phyloP scores from a whole-genome alignment of 1,284 basidiomycete genomes.

The Cutaneotrichosporon dermatis region DNA sequence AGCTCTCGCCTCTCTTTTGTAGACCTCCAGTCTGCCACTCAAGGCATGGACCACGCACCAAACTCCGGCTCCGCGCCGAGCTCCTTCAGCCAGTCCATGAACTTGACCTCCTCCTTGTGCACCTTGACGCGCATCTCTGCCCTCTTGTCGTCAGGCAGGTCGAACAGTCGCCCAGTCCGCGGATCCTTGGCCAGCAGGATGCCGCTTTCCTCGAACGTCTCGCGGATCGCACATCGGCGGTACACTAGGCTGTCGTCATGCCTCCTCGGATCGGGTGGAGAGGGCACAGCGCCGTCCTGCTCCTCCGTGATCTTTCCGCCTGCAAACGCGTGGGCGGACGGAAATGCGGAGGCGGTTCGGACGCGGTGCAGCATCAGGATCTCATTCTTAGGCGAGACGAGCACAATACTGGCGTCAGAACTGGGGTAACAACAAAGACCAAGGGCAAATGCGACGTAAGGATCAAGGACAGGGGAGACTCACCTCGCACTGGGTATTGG shows the following conservation, averaged over 20 bases:
- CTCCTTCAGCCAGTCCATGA: conserved; percentile 13
- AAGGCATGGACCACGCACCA: background rate
- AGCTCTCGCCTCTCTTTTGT: too few relatives aligned
- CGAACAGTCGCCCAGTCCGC: background rate
- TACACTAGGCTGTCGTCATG: conserved; percentile 14
- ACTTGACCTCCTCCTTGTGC: conserved; percentile 14
- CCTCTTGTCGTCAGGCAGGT: background rate
- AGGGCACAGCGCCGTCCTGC: conserved; percentile 11
- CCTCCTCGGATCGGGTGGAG: background rate
- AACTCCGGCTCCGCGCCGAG: conserved; percentile 13
- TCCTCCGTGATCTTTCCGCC: conserved; percentile 14
- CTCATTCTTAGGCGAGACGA: conserved; percentile 15
- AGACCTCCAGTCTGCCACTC: too few relatives aligned
- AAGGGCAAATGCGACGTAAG: too few relatives aligned
- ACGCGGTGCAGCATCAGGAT: conserved; percentile 18
- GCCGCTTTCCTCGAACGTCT: conserved; percentile 22
- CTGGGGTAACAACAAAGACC: too few relatives aligned
- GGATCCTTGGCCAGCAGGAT: conserved; percentile 12
- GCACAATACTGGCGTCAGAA: conserved; percentile 7
- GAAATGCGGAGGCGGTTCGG: conserved; percentile 11
- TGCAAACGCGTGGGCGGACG: conserved; percentile 17
- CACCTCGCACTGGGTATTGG: conserved; percentile 1
- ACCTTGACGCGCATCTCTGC: conserved; percentile 4
- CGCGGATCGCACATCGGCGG: conserved; percentile 13
- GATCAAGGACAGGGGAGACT: background rate